A percentile compares a stretch with the other conserved stretches of the same genome.
Evolutionary conservation across 176 grass and related monocot species (phyloP).

Genomic region (Bonia amplexicaulis): DNA sequence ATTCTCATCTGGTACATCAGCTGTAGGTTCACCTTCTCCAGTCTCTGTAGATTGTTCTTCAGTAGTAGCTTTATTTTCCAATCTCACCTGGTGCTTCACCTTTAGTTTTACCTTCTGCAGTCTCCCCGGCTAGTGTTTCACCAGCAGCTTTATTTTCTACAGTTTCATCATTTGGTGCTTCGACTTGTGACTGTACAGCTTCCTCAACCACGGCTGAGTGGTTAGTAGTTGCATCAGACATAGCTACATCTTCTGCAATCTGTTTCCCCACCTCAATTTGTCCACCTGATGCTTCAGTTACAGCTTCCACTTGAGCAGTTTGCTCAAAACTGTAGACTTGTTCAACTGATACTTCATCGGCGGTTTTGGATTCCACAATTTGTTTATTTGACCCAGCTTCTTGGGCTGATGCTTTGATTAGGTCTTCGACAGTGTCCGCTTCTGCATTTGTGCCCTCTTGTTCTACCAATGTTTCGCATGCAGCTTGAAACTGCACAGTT

Average conservation of each 20-base stretch:
- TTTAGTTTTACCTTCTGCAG: not conserved
- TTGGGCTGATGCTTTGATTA: not conserved
- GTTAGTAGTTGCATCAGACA: not conserved
- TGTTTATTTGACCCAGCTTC: not conserved
- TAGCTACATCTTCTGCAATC: slow-evolving; percentile 13
- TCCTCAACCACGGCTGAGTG: not conserved
- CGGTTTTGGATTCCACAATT: not conserved
- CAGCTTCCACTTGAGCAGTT: slow-evolving; percentile 16
- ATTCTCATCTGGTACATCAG: not conserved
- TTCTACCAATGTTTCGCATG: not conserved
- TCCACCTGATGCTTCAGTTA: slow-evolving; percentile 13
- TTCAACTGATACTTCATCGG: not conserved
- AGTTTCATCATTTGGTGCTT: not conserved
- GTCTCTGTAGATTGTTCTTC: slow-evolving; percentile 1
- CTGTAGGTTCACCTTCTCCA: not conserved
- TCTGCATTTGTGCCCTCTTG: not conserved
- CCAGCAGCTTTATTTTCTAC: not conserved
- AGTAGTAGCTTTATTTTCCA: slow-evolving; percentile 11
- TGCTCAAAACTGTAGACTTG: slow-evolving; percentile 3
- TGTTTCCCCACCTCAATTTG: not conserved
- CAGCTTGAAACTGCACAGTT: not conserved
- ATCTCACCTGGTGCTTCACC: not conserved
- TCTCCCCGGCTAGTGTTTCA: not conserved
- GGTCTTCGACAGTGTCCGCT: too few species aligned
- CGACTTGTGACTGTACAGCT: not conserved